Evolutionary conservation across 1,284 basidiomycete genomes (phyloP).

Genomic region (Moesziomyces globuligerus): DNA sequence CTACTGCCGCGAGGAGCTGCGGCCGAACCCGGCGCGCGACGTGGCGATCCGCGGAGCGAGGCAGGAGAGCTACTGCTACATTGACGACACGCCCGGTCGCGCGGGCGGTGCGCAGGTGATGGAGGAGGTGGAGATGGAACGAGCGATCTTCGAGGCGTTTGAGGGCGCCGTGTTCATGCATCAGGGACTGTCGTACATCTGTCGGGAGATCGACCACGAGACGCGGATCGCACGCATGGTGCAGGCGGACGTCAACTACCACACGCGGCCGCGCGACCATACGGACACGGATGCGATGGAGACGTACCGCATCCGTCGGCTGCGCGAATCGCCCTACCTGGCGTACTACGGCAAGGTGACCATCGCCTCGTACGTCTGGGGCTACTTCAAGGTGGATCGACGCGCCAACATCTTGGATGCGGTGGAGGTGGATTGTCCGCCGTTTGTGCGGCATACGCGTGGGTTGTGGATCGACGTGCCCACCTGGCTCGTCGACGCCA

Average conservation of each 20-base stretch:
- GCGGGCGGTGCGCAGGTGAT: constrained; percentile 72
- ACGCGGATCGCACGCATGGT: constrained; percentile 77
- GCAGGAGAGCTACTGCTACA: constrained; percentile 81
- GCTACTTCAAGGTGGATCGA: constrained; percentile 64
- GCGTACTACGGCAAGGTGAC: constrained; percentile 80
- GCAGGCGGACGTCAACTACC: constrained; percentile 82
- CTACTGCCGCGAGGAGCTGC: constrained; percentile 79
- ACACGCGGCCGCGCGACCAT: constrained; percentile 73
- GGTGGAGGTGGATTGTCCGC: constrained; percentile 81
- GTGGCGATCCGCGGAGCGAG: constrained; percentile 80
- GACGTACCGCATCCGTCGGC: constrained; percentile 79
- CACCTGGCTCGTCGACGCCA: constrained; percentile 70
- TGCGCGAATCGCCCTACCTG: constrained; percentile 73
- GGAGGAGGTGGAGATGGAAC: constrained; percentile 86
- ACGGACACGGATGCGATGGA: constrained; percentile 83
- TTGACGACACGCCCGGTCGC: constrained; percentile 73
- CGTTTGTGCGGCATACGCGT: constrained; percentile 79
- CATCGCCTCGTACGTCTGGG: constrained; percentile 79
- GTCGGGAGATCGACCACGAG: constrained; percentile 84
- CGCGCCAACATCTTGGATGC: constrained; percentile 76
- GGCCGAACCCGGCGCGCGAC: constrained; percentile 77
- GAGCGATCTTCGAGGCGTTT: constrained; percentile 83
- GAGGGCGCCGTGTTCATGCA: constrained; percentile 70
- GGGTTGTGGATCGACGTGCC: constrained; percentile 90
- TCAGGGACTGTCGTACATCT: constrained; percentile 70